Base-by-base conservation (phyloP, 2,329 filamentous ascomycete species). In the Chlorencoelia australis region DNA sequence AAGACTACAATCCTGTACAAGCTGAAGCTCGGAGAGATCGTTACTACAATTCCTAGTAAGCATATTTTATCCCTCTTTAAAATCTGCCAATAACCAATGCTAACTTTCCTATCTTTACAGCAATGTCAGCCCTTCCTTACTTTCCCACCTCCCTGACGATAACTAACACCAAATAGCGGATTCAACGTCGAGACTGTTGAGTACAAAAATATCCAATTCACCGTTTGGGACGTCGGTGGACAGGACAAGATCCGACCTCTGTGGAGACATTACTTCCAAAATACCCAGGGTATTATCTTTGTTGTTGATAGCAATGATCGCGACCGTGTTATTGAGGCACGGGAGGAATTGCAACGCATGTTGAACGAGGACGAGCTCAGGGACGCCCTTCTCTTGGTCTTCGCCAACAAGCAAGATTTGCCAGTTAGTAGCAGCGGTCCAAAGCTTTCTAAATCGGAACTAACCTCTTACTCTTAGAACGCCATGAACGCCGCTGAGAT, bases 1-100 rank as follows among this genome's bases (percentile, higher is more conserved):
- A 98, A 98, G 79, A 98, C 91, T 60, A 98, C 91, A 57, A 98
- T 98, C 62, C 80, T 98, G 55, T 98, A 98, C 75, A 98, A 98
- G 78, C 80, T 98, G 66, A 98, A 98, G 79, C 84, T 98, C 60
- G 89, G 91, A 69, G 83, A 95, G 74, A 91, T 94, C 63, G 91
- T 96, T 64, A 96, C 91, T 61, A 98, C 91, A 54, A 98, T 98
- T 60, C 91, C 91, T 54, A 98, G 91, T 60, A 94, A 96, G 60
- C 91, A 82, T 87, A 80, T 67, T 75, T 33, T n/a, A n/a, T n/a
- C n/a, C n/a, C n/a, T n/a, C n/a, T n/a, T n/a, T n/a, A n/a, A n/a
- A n/a, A n/a, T n/a, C n/a, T n/a, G n/a, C n/a, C n/a, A n/a, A n/a
- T n/a, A n/a, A n/a, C n/a, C n/a, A n/a, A n/a, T n/a, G 18, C 33